Base-by-base conservation (phyloP, 768 basidiomycete genomes). In the Pleurotus pulmonarius region DNA sequence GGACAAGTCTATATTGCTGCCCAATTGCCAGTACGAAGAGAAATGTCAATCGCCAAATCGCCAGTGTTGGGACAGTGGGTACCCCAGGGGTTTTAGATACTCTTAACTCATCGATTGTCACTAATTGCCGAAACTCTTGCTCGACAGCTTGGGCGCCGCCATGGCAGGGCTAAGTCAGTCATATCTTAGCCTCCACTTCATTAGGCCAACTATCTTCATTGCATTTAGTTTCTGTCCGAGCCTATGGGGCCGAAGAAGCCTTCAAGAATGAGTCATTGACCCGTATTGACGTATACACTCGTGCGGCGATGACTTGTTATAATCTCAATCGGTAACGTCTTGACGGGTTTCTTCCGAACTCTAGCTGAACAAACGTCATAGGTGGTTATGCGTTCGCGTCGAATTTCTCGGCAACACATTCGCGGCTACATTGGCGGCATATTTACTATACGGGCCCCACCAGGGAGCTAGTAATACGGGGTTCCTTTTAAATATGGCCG, bases 341-440 rank as follows among this genome's bases (percentile, higher is more conserved):
- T 16, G 12, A 20, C 37, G 29, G 29, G 11, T 34, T 20, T 6
- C 25, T 39, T 51, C 13, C 4, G 11, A 26, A 69, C 83, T 11
- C 20, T 44, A 44, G 41, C 41, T 22, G 4, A 82, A 82, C 60
- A 64, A 62, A 34, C 45, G 29, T 13, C 15, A 40, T 43, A 65
- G 65, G 11, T 74, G 77, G 70, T 65, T 75, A 15, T 65, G 64
- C 55, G 66, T 86, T 56, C 79, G 87, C 5, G 77, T 85, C 45
- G 83, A 88, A 61, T 65, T 76, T 38, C 68, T 88, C 3, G 85
- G 83, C 1, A 77, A 73, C 3, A 22, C 83, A 11, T 88, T 88
- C 64, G 74, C 82, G 0, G 69, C 80, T 6, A 67, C 70, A 3
- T 68, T 88, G 4, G 85, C 83, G n/a, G 67, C 75, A 3, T 86